These are phyloP conservation scores for Pseudocercospora fijiensis DNA, from an alignment of 2,329 filamentous ascomycete genomes.

Conservation along the genomic window DNA sequence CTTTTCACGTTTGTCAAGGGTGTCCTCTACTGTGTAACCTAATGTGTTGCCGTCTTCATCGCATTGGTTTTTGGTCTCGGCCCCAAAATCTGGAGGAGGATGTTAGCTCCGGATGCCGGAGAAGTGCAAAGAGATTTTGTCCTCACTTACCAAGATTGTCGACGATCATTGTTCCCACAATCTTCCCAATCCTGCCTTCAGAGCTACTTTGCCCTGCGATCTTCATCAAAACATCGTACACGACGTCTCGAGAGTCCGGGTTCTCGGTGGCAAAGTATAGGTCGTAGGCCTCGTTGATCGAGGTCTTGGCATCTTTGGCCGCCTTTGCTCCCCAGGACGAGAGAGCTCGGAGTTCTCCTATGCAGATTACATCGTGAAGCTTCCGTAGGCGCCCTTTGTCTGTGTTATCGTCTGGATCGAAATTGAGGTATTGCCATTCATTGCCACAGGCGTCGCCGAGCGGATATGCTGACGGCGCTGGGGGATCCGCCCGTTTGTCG, in stretches of 20 bases:
- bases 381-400: conserved; percentile 18
- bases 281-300: conserved; percentile 18
- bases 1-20: conserved; percentile 20
- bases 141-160: conserved; percentile 19
- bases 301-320: conserved; percentile 6
- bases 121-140: background rate
- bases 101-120: too few relatives aligned
- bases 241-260: conserved; percentile 10
- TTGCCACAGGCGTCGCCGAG: conserved; percentile 21
- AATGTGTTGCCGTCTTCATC: conserved; percentile 11
- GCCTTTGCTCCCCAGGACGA: conserved; percentile 13
- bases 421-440: conserved; percentile 30
- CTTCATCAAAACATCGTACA: conserved; percentile 13
- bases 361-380: conserved; percentile 25
- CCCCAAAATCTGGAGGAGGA: conserved; percentile 12
- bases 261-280: conserved; percentile 23
- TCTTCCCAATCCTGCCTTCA: conserved; percentile 16
- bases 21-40: conserved; percentile 24
- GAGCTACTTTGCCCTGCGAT: conserved; percentile 18
- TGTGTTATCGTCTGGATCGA: conserved; percentile 17
- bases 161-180: conserved; percentile 22
- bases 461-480: conserved; percentile 25
- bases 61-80: background rate
- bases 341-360: conserved; percentile 18
- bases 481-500: conserved; percentile 6